Base-by-base conservation (phyloP, 352 stramenopile species). In the Pythium sukuiense region DNA sequence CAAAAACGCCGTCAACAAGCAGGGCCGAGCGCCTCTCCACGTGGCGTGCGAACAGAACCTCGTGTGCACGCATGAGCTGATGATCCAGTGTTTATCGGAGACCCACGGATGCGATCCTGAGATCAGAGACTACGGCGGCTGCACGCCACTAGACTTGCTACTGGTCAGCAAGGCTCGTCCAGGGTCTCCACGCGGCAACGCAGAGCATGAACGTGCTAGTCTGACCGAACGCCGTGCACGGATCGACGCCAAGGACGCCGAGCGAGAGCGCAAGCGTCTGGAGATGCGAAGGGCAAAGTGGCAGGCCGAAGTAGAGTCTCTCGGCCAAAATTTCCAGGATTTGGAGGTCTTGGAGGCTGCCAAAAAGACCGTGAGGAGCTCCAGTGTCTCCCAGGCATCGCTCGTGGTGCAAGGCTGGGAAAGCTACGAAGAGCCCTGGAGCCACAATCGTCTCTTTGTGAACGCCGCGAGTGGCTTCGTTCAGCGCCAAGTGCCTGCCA, bases 21-120 rank as follows among this genome's bases (percentile, higher is more conserved):
- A 91, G 27, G 85, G 85, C 16, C 73, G 74, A 3, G 90, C 81
- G 3, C 73, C 85, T 16, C 65, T 93, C 6, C 85, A 93, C 63
- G 65, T 93, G 2, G 81, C 85, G 5, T 92, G 85, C 45, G 81
- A 93, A n/a, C 81, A 90, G 59, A 93, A 91, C 64, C 67, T 93
- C 39, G 83, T 91, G 62, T 93, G 85, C 43, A 93, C 81, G 3
- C 85, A 93, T 41, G 85, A 93, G 66, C 66, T 83, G 1, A 67
- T 80, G 39, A 87, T 93, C 53, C 76, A 86, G 3, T 72, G 69
- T 24, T 62, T 91, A 48, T 66, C 65, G 13, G 81, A 89, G 35
- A 76, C 66, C 5, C 71, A 89, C 53, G 85, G 81, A 0, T 87
- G 77, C 55, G 84, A 81, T 58, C 79, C 83, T 0, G 69, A 83